Conservation (phyloP, 176 grass and related monocot genomes). For the Tillandsia fasciculata region DNA sequence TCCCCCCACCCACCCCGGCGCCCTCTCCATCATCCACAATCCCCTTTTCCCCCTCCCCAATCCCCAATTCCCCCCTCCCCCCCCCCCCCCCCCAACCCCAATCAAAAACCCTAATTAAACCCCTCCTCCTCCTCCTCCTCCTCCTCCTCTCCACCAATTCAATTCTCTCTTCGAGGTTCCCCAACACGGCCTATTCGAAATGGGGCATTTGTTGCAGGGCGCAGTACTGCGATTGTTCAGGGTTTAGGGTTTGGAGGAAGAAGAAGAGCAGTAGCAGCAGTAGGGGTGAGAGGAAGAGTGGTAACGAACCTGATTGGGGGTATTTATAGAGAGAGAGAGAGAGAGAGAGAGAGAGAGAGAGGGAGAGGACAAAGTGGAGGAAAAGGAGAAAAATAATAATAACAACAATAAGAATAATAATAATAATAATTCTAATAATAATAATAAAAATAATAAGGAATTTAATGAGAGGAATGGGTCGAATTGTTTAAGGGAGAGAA, state of each 20-base stretch:
- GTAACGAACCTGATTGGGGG: constrained; percentile 16
- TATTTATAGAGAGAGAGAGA: constrained; percentile 37
- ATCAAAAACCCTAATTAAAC: no score
- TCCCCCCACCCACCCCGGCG: constrained; percentile 47
- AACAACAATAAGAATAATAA: neutral
- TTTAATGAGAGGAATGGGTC: no score
- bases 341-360: constrained; percentile 10
- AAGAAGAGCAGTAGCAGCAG: neutral
- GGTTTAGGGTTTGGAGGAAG: neutral
- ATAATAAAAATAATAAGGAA: no score
- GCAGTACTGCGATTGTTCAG: neutral
- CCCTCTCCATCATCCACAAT: constrained; percentile 18
- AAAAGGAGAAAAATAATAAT: neutral
- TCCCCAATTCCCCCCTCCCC: neutral
- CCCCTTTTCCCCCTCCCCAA: neutral
- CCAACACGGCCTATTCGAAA: neutral
- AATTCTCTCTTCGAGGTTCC: no score
- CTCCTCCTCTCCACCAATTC: neutral
- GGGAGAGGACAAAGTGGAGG: neutral
- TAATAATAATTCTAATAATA: no score
- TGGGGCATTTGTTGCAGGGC: neutral
- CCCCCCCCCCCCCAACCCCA: neutral
- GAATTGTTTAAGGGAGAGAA: no score
- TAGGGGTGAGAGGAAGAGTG: neutral
- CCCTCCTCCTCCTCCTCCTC: neutral